Percentiles rank a stretch among this genome's conserved stretches.
Evolutionary conservation across 1,139 yeast species (phyloP).

Genomic region (Geotrichum macrosporum): DNA sequence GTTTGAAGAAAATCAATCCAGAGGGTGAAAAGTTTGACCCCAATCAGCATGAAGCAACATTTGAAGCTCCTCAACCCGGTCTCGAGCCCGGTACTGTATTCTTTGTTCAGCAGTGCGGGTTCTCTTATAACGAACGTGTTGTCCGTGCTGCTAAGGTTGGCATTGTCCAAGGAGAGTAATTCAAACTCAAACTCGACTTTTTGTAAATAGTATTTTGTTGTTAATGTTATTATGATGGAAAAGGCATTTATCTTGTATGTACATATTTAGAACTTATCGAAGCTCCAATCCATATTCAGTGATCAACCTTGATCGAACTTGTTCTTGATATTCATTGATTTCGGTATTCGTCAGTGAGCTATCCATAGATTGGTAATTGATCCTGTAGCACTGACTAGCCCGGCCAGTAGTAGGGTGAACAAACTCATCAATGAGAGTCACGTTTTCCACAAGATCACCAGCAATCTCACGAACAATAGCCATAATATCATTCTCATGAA

Average conservation of each 20-base stretch:
- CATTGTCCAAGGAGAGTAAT: slow-evolving; percentile 56
- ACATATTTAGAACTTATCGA: slow-evolving; percentile 40
- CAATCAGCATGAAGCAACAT: slow-evolving; percentile 87
- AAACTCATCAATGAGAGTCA: slow-evolving; percentile 73
- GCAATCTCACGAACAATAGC: slow-evolving; percentile 79
- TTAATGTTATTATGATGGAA: slow-evolving; percentile 18
- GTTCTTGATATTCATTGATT: slow-evolving; percentile 63
- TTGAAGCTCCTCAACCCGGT: slow-evolving; percentile 81
- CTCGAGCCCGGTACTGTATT: slow-evolving; percentile 91
- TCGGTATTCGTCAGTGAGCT: slow-evolving; percentile 80
- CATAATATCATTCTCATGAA: slow-evolving; percentile 90
- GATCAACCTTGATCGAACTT: slow-evolving; percentile 55
- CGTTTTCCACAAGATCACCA: slow-evolving; percentile 87
- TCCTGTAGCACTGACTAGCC: slow-evolving; percentile 79
- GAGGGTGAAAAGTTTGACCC: slow-evolving; percentile 84
- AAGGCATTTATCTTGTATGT: slow-evolving; percentile 5
- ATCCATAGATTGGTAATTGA: slow-evolving; percentile 94
- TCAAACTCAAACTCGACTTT: neutral
- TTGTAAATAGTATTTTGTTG: slow-evolving; percentile 6
- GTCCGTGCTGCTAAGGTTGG: slow-evolving; percentile 97
- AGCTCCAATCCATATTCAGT: slow-evolving; percentile 55
- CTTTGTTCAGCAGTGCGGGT: slow-evolving; percentile 91
- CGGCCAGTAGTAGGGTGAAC: slow-evolving; percentile 76
- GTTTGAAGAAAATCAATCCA: slow-evolving; percentile 77
- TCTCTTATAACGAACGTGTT: slow-evolving; percentile 78